Base-by-base conservation (phyloP, 2,329 filamentous ascomycete species). In the Sclerotiophoma versabilis region DNA sequence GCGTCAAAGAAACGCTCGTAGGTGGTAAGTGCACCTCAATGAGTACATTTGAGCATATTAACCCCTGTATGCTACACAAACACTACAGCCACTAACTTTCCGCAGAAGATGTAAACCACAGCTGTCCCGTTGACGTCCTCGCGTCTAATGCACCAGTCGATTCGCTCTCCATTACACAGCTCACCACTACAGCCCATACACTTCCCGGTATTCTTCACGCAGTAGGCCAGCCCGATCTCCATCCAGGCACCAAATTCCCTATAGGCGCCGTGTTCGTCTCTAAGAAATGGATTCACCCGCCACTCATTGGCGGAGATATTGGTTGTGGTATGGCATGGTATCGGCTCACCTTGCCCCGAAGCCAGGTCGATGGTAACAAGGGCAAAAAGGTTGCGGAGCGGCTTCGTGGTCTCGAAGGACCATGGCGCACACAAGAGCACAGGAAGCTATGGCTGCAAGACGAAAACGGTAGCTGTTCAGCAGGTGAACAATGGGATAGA, bases 241-340 rank as follows among this genome's bases (percentile, higher is more conserved):
- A 76, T 32, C 71, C 71, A 6, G 74, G 74, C 6, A 71, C 65
- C 11, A 74, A 73, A 44, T 76, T 72, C 17, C 74, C 74, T 2
- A 73, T 76, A 19, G 73, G 73, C 11, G 69, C 71, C 2, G 72
- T 74, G 6, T 75, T 76, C 38, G 67, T 69, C 8, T 72, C 68
- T 0, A 57, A 64, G 26, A 62, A 57, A 53, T 76, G 72, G 64
- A 69, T 76, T 15, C 72, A 76, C 46, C 74, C 73, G 14, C 72
- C 69, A 14, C 59, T 77, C 10, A 76, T 76, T 9, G 74, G 75
- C 2, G 59, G 69, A 5, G 73, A 77, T 36, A 76, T 77, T 42
- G 75, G 73, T 0, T 77, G 74, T 50, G 75, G 74, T 0, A 77
- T 76, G 73, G 65, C 72, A 7, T 76, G 72, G 71, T 76, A 74